Base-by-base conservation (phyloP, 2,329 filamentous ascomycete genomes). In the Cladophialophora psammophila region DNA sequence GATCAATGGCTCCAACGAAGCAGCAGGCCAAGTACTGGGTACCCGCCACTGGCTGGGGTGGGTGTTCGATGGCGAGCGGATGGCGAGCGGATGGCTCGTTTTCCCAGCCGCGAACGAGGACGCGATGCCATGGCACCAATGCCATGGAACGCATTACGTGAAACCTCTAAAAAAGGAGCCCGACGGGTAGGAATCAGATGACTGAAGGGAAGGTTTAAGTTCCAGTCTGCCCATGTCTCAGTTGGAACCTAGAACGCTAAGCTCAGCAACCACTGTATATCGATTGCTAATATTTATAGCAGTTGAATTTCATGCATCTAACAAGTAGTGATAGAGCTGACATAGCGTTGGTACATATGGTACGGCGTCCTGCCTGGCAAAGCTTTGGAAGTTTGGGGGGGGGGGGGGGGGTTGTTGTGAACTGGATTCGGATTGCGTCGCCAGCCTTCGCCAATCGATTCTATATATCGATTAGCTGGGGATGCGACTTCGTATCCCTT, bases 81-180 rank as follows among this genome's bases (percentile, higher is more conserved):
- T 13, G 13, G 34, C n/a, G 59, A 61, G 36, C 15, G 59, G 48
- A 53, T 61, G 59, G 59, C 59, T 40, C 45, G 59, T 61, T 53
- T 40, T 40, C 45, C 48, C 45, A 61, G 59, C 59, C 59, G 59
- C n/a, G 59, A 35, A 35, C 12, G 32, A 15, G 45, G 45, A 50
- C 10, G 18, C 45, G 2, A 26, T 26, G 8, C 45, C 26, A 20
- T 9, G 18, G 45, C 9, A 26, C 26, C 26, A 26, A 26, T 20
- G 45, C 5, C 13, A 26, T 18, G 26, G 45, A n/a, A 10, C 26
- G 20, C 3, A 26, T 18, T 45, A 50, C 8, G 45, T 50, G 45
- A 20, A 15, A 20, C 26, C 18, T 20, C 9, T 42, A 15, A 53
- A 7, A 15, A 53, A 7, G 48, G 48, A 53, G 48, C 5, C 40